phyloP scores from a whole-genome alignment of 2,329 filamentous ascomycete genomes.

The Fusarium caatingaense region DNA sequence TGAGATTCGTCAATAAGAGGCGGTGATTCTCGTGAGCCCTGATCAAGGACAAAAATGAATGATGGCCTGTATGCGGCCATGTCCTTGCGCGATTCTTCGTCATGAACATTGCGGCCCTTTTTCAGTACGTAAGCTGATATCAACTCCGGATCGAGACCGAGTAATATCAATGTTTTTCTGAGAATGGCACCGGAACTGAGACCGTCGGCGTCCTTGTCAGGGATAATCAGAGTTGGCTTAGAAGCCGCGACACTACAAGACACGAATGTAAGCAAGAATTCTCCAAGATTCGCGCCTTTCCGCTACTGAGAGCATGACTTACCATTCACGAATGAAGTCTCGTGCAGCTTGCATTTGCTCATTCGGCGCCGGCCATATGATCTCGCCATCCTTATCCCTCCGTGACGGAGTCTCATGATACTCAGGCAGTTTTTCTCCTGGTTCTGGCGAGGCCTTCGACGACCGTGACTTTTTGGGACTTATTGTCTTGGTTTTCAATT shows the following conservation, averaged over 20 bases:
- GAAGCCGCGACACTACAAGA: conserved; percentile 7
- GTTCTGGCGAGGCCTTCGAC: not conserved
- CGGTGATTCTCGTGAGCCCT: conserved; percentile 68
- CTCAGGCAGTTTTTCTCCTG: not conserved
- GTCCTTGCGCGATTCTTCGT: conserved; percentile 60
- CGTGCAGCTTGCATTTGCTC: conserved; percentile 66
- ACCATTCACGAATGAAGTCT: conserved; percentile 69
- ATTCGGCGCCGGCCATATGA: conserved; percentile 71
- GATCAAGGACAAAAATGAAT: conserved; percentile 73
- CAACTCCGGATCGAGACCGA: conserved; percentile 64
- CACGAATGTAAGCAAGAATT: conserved; percentile 5
- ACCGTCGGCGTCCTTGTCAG: conserved; percentile 77
- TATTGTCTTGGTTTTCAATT: not conserved
- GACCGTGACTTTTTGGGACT: conserved; percentile 14
- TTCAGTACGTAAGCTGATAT: conserved; percentile 69
- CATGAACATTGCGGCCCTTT: conserved; percentile 70
- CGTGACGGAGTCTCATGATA: conserved; percentile 27
- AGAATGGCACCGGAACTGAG: conserved; percentile 73
- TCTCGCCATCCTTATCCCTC: conserved; percentile 57
- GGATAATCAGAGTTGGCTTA: conserved; percentile 68
- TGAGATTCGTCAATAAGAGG: conserved; percentile 63
- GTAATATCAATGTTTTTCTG: conserved; percentile 66
- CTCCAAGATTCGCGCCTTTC: too few species aligned
- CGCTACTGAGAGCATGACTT: conserved; percentile 25
- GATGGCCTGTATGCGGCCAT: conserved; percentile 63